These are phyloP conservation scores for Agastache rugosa DNA, from an alignment of 257 asterid genomes.

Conservation along the genomic window DNA sequence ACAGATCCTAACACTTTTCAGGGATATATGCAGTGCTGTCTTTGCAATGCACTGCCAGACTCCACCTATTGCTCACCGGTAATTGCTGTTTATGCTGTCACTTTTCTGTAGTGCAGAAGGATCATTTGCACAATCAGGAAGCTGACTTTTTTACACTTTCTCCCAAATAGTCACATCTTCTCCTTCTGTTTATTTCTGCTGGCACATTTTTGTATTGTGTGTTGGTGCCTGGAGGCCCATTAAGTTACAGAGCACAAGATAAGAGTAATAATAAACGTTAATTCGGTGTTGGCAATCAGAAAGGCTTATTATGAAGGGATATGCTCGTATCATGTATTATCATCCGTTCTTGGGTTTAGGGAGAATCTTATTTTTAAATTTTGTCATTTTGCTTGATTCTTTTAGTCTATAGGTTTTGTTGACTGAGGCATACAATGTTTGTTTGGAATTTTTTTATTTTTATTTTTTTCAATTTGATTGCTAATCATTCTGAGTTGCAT, in stretches of 20 bases:
- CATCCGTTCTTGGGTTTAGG: not conserved
- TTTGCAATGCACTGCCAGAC: conserved; percentile 94
- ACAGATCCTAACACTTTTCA: conserved; percentile 73
- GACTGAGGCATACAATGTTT: not conserved
- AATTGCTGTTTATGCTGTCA: conserved; percentile 37
- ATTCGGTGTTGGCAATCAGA: conserved; percentile 18
- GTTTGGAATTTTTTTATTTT: not conserved
- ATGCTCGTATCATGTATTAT: not conserved
- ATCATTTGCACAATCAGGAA: conserved; percentile 8
- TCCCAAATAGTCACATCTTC: not conserved
- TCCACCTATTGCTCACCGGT: conserved; percentile 97
- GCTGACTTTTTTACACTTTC: conserved; percentile 12
- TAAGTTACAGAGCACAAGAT: not conserved
- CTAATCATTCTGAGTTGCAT: conserved; percentile 43
- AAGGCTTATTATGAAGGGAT: conserved; percentile 10
- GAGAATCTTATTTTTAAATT: conserved; percentile 24
- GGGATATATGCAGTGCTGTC: conserved; percentile 89
- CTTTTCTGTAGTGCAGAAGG: conserved; percentile 1
- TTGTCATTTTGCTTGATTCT: not conserved
- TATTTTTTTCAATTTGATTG: conserved; percentile 15
- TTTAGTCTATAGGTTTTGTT: not conserved
- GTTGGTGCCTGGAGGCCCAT: conserved; percentile 16
- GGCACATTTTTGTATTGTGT: not conserved
- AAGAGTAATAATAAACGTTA: not conserved
- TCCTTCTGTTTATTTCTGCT: conserved; percentile 21